These are phyloP conservation scores for Cyberlindnera galapagoensis DNA, from an alignment of 805 yeast genomes.

Conservation along the genomic window DNA sequence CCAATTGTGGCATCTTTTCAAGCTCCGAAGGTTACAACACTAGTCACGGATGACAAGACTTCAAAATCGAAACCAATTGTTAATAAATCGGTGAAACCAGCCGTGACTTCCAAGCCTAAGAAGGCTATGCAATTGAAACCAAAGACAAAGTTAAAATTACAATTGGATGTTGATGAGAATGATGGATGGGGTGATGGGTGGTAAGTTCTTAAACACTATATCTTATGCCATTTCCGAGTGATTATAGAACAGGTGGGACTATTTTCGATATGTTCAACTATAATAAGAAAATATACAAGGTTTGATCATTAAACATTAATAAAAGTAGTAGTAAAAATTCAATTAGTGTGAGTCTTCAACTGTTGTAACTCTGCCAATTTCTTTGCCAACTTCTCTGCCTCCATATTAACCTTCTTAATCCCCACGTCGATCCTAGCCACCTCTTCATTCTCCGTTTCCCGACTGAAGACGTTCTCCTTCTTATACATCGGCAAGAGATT, in stretches of 20 bases:
- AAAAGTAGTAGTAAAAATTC: not conserved
- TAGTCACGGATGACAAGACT: slow-evolving; percentile 14
- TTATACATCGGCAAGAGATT: slow-evolving; percentile 41
- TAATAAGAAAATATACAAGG: not conserved
- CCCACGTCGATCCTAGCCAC: slow-evolving; percentile 47
- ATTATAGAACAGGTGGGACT: too few relatives aligned
- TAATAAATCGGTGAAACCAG: too few relatives aligned
- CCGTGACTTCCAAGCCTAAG: slow-evolving; percentile 7
- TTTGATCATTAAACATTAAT: not conserved
- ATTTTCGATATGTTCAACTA: too few relatives aligned
- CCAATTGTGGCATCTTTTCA: slow-evolving; percentile 2
- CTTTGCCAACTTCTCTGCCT: slow-evolving; percentile 36
- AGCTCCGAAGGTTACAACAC: slow-evolving; percentile 18
- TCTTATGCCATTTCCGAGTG: too few relatives aligned
- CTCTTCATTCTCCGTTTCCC: slow-evolving; percentile 60
- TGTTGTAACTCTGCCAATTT: slow-evolving; percentile 27
- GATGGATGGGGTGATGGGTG: slow-evolving; percentile 44
- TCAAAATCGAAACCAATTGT: not conserved
- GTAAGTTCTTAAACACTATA: slow-evolving; percentile 16
- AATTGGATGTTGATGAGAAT: slow-evolving; percentile 28
- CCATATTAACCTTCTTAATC: slow-evolving; percentile 35
- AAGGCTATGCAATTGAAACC: slow-evolving; percentile 22
- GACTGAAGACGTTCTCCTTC: slow-evolving; percentile 34
- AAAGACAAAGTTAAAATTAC: slow-evolving; percentile 28
- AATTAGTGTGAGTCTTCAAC: slow-evolving; percentile 6